These are phyloP conservation scores for Chloropicon primus DNA, from an alignment of 139 green algal species.

Conservation along the genomic window DNA sequence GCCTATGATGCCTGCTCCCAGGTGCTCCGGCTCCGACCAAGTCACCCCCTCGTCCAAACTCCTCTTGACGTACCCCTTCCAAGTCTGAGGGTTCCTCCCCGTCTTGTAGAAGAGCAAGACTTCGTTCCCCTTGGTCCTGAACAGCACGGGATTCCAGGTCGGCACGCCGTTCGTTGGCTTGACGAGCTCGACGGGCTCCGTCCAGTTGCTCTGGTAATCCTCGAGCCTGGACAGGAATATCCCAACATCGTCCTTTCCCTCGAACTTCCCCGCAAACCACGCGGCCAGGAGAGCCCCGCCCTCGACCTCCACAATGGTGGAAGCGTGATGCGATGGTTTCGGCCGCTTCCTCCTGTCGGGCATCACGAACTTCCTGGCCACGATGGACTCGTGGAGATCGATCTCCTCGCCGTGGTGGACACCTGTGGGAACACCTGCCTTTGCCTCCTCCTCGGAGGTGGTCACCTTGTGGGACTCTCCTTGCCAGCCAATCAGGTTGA, in stretches of 20 bases:
- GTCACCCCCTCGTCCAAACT: slow-evolving; percentile 6
- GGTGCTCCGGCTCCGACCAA: neutral
- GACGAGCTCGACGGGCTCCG: neutral
- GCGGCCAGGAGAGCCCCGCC: neutral
- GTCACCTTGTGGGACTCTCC: neutral
- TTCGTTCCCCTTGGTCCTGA: neutral
- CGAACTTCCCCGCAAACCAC: slow-evolving; percentile 14
- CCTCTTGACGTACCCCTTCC: slow-evolving; percentile 10
- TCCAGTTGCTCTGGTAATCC: slow-evolving; percentile 10
- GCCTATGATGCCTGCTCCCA: slow-evolving; percentile 10
- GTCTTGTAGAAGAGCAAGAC: slow-evolving; percentile 16
- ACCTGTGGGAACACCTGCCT: no score
- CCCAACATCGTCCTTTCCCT: slow-evolving; percentile 16
- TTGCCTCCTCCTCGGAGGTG: no score
- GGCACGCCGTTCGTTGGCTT: slow-evolving; percentile 1
- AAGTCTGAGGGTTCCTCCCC: slow-evolving; percentile 1
- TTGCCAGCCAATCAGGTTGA: neutral
- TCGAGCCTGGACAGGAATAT: slow-evolving; percentile 1
- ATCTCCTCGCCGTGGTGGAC: neutral
- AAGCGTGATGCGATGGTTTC: neutral
- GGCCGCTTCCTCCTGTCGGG: neutral
- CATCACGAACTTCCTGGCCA: neutral
- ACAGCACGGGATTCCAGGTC: slow-evolving; percentile 15
- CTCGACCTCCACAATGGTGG: slow-evolving; percentile 4
- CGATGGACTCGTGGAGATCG: neutral